Conservation (phyloP, 2,329 filamentous ascomycete species). For the Sphaerulina musiva region DNA sequence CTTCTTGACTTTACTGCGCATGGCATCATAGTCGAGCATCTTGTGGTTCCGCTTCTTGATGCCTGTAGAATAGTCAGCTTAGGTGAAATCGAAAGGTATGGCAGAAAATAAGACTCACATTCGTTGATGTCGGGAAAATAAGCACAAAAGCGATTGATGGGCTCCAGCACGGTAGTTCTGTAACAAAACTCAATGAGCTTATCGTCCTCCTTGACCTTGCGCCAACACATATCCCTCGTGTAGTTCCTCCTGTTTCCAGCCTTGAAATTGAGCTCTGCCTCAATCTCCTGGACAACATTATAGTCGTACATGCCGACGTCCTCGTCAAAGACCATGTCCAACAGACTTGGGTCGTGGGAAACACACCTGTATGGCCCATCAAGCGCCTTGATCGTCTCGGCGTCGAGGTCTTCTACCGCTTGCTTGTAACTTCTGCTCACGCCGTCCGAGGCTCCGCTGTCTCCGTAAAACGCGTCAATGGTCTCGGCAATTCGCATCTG, state of each 20-base stretch:
- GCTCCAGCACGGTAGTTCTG: slow-evolving; percentile 86
- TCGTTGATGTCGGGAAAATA: slow-evolving; percentile 99
- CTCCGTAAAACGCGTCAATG: slow-evolving; percentile 98
- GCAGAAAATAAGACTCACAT: slow-evolving; percentile 49
- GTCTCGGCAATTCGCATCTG: slow-evolving; percentile 99
- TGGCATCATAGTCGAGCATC: slow-evolving; percentile 92
- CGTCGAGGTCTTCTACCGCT: slow-evolving; percentile 93
- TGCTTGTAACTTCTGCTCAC: slow-evolving; percentile 97
- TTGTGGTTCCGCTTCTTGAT: slow-evolving; percentile 99
- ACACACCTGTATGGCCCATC: slow-evolving; percentile 83
- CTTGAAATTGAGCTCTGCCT: slow-evolving; percentile 28
- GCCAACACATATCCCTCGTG: slow-evolving; percentile 10
- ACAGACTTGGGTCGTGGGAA: slow-evolving; percentile 16
- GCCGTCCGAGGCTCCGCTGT: slow-evolving; percentile 87
- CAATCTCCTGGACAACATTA: slow-evolving; percentile 21
- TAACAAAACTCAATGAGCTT: slow-evolving; percentile 30
- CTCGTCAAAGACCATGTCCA: slow-evolving; percentile 17
- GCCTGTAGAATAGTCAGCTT: slow-evolving; percentile 40
- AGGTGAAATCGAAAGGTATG: neutral
- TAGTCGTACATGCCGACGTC: slow-evolving; percentile 17
- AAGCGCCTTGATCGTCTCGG: slow-evolving; percentile 95
- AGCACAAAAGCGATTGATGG: slow-evolving; percentile 90
- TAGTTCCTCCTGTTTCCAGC: slow-evolving; percentile 22
- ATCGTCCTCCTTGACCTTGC: slow-evolving; percentile 15
- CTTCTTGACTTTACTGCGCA: slow-evolving; percentile 94